A percentile compares a stretch with the other conserved stretches of the same genome.
These are phyloP conservation scores for Suillus americanus DNA, from an alignment of 768 basidiomycete species.

Conservation along the genomic window DNA sequence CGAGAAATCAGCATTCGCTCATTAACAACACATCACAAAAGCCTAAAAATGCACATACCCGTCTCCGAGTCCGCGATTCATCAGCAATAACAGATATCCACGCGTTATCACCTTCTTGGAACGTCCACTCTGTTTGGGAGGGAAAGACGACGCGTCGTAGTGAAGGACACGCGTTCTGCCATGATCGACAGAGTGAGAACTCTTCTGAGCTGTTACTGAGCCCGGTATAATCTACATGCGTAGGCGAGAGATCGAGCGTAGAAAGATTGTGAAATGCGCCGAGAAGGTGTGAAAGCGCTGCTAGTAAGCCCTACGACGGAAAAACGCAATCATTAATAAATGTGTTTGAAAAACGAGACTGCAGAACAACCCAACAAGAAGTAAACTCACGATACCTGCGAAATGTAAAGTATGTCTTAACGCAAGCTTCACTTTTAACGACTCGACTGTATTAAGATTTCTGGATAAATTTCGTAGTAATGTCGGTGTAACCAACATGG, in stretches of 20 bases:
- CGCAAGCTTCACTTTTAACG: conserved; percentile 55
- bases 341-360: not conserved
- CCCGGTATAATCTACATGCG: conserved; percentile 47
- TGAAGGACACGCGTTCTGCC: conserved; percentile 53
- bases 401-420: conserved; percentile 66
- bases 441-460: conserved; percentile 49
- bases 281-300: conserved; percentile 59
- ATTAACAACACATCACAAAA: conserved; percentile 4
- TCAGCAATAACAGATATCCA: conserved; percentile 30
- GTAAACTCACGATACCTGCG: conserved; percentile 60
- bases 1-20: not conserved
- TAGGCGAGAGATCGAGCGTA: conserved; percentile 62
- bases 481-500: conserved; percentile 56
- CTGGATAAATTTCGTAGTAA: conserved; percentile 56
- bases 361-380: conserved; percentile 11
- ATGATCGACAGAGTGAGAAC: conserved; percentile 49
- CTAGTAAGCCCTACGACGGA: conserved; percentile 48
- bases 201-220: conserved; percentile 44
- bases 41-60: conserved; percentile 1
- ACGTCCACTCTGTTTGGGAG: conserved; percentile 51
- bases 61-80: not conserved
- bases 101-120: conserved; percentile 26
- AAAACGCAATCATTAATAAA: not conserved
- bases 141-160: conserved; percentile 57
- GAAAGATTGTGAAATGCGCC: conserved; percentile 47